These are phyloP conservation scores for Monosporascus sp. DNA, from an alignment of 2,329 filamentous ascomycete species.

Conservation along the genomic window DNA sequence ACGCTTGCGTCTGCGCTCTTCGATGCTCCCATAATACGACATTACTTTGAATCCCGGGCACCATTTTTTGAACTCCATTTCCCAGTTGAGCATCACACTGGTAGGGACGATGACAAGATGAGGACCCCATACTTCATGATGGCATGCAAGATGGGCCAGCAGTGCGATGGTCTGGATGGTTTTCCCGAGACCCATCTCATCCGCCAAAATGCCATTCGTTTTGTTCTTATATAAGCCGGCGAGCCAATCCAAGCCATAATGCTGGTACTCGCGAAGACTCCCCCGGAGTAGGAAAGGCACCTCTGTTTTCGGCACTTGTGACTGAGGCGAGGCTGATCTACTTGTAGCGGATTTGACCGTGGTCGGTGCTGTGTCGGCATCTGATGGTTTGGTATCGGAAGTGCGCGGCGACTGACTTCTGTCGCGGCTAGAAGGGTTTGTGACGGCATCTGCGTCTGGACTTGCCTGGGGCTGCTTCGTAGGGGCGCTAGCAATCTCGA, in stretches of 20 bases:
- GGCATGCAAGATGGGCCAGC: constrained; percentile 83
- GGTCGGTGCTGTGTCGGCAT: constrained; percentile 38
- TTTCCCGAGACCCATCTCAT: constrained; percentile 98
- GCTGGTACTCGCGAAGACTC: constrained; percentile 90
- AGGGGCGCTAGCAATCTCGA: constrained; percentile 18
- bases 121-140: constrained; percentile 89
- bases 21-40: constrained; percentile 90
- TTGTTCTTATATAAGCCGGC: constrained; percentile 86
- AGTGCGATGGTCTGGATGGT: constrained; percentile 97
- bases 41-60: constrained; percentile 96
- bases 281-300: constrained; percentile 81
- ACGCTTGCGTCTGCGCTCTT: constrained; percentile 86
- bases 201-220: constrained; percentile 92
- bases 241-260: constrained; percentile 95
- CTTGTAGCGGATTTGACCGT: constrained; percentile 29
- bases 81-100: constrained; percentile 98
- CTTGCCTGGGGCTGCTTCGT: constrained; percentile 27
- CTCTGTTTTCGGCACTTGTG: constrained; percentile 54
- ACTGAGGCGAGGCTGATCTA: constrained; percentile 29
- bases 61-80: constrained; percentile 99
- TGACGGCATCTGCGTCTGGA: constrained; percentile 38
- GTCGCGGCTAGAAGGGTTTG: constrained; percentile 37
- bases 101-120: constrained; percentile 95
- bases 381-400: constrained; percentile 46
- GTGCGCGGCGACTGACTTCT: constrained; percentile 43